Evolutionary conservation across 495 filamentous ascomycete species (phyloP), one percentile per base, ranked within the genome.

Genomic region (Extremus antarcticus): DNA sequence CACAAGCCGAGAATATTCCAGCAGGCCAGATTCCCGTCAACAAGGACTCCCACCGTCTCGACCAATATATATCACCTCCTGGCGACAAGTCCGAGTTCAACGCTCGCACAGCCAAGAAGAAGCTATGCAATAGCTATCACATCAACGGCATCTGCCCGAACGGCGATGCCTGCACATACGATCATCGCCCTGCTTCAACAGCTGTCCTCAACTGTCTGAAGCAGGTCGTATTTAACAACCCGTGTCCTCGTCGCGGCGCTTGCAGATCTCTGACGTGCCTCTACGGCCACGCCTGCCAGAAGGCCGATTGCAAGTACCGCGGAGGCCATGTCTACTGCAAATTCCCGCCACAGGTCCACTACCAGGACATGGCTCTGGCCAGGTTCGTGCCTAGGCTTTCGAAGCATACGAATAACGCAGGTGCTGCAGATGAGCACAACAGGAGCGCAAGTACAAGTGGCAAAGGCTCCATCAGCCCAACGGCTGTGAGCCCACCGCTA

Each of bases 91-190:
- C 15, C 4, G 25, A 39, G 10, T 67, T 63, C 51, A 59, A 57
- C 19, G 47, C 35, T 13, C 64, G 61, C 41, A 61, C 58, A 22
- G 45, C 51, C 1, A 56, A 24, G 3, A 50, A 56, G 16, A 69
- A 69, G 43, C 56, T 64, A 2, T 69, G 66, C 53, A 66, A 69
- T 50, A 55, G 47, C 47, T 58, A 56, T 48, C 60, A 66, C 24
- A 25, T 68, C 2, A 38, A 52, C 25, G 38, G 47, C 29, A 25
- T 22, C 1, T 68, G 66, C 50, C 40, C 47, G 9, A 22, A 54
- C 1, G 55, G 53, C 17, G 50, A 41, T 21, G 47, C 47, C 22
- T 68, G 66, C 47, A 47, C 43, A 1, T 66, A 51, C 60, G 62
- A 66, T 40, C 66, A 68, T 49, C 39, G 25, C 3, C 51, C 53